Evolutionary conservation across 139 green algal species (phyloP).

Genomic region (Picochlorum costavermella): DNA sequence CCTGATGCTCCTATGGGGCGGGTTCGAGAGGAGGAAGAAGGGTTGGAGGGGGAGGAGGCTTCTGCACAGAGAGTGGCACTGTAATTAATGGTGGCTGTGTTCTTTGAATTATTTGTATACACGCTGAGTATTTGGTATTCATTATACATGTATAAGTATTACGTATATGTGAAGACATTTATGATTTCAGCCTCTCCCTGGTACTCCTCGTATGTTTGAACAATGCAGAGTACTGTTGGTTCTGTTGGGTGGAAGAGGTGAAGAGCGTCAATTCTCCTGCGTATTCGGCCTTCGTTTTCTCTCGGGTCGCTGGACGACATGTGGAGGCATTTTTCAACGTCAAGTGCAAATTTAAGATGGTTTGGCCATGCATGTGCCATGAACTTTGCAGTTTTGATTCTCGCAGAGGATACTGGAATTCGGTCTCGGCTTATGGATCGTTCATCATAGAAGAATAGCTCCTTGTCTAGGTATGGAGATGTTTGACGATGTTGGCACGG

Average conservation of each 20-base stretch:
- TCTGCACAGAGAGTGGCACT: conserved; percentile 44
- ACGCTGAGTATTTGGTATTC: neutral
- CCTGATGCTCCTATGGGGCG: conserved; percentile 41
- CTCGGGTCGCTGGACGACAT: too few species aligned
- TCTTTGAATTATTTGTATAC: too few species aligned
- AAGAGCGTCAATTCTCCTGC: neutral
- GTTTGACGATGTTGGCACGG: conserved; percentile 18
- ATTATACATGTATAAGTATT: neutral
- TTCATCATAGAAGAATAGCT: conserved; percentile 13
- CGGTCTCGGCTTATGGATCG: neutral
- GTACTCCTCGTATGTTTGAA: neutral
- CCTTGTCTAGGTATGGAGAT: conserved; percentile 22
- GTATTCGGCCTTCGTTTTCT: too few species aligned
- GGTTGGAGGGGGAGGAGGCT: conserved; percentile 16
- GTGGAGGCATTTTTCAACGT: conserved; percentile 12
- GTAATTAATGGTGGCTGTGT: too few species aligned
- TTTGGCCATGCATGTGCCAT: conserved; percentile 17
- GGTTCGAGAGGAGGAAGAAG: conserved; percentile 10
- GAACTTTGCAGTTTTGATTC: conserved; percentile 22
- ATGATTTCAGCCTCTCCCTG: neutral
- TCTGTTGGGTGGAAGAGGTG: conserved; percentile 3
- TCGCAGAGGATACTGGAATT: neutral
- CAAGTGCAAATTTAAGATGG: conserved; percentile 19
- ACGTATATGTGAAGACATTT: conserved; percentile 3
- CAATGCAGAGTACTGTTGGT: conserved; percentile 4